phyloP scores from a whole-genome alignment of 805 yeast species.

The Candida khao-thaluensis region DNA sequence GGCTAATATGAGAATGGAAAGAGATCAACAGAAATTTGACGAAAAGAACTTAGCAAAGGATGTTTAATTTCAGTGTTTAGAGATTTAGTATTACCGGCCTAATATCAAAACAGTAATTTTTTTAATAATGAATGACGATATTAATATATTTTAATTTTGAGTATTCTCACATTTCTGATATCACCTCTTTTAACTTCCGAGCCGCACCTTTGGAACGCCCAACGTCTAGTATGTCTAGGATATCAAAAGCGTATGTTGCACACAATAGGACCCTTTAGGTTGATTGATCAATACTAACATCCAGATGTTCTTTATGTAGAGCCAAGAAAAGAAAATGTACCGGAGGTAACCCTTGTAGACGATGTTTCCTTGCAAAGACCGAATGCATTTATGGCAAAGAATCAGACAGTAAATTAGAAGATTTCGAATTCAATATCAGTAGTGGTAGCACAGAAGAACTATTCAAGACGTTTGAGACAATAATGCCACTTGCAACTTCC shows the following conservation, averaged over 20 bases:
- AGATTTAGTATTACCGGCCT: no score
- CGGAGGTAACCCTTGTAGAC: conserved; percentile 8
- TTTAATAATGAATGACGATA: no score
- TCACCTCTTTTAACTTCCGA: no score
- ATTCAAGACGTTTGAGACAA: conserved; percentile 4
- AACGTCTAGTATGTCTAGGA: conserved; percentile 6
- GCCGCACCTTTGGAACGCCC: no score
- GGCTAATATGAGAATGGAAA: conserved; percentile 53
- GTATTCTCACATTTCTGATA: no score
- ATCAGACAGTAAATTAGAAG: conserved; percentile 3
- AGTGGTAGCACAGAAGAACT: conserved; percentile 7
- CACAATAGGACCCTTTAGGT: neutral
- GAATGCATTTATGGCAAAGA: conserved; percentile 5
- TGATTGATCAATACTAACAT: neutral
- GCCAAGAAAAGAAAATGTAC: conserved; percentile 9
- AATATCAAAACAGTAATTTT: no score
- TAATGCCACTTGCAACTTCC: conserved; percentile 3
- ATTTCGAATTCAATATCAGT: conserved; percentile 4
- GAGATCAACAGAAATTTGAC: conserved; percentile 32
- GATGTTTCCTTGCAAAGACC: conserved; percentile 8
- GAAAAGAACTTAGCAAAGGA: conserved; percentile 9
- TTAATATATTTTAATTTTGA: no score
- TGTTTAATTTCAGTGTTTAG: conserved; percentile 2
- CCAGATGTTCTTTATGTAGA: conserved; percentile 5
- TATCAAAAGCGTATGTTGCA: conserved; percentile 5